Conservation (phyloP, 805 yeast species). For the Yarrowia divulgata region DNA sequence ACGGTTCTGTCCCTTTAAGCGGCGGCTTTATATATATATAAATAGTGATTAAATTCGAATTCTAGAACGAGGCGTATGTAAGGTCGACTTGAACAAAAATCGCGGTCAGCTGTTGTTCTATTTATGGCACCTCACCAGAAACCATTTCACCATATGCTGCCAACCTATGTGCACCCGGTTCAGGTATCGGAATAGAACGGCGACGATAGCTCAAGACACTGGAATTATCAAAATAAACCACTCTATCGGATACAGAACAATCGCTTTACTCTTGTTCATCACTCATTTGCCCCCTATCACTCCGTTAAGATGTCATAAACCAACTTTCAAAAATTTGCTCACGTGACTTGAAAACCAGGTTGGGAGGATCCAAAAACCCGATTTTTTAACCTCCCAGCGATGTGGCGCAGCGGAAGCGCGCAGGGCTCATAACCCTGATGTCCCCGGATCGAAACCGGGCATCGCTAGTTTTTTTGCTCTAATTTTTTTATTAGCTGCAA, state of each 20-base stretch:
- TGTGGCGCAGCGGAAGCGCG: conserved; percentile 79
- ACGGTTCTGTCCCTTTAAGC: conserved; percentile 48
- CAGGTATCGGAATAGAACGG: neutral
- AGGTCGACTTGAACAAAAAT: no score
- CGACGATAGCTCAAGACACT: neutral
- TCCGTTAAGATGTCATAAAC: no score
- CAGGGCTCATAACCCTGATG: conserved; percentile 97
- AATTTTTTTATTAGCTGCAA: neutral
- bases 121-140: no score
- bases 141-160: neutral
- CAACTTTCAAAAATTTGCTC: neutral
- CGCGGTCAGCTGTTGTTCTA: no score
- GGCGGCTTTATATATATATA: no score
- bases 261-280: neutral
- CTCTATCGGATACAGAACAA: neutral
- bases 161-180: neutral
- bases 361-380: neutral
- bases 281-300: neutral
- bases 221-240: neutral
- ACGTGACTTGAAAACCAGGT: neutral
- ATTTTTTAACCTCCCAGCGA: conserved; percentile 46
- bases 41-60: no score
- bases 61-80: no score
- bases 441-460: conserved; percentile 92
- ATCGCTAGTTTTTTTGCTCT: conserved; percentile 66